phyloP scores from a whole-genome alignment of 2,329 filamentous ascomycete genomes.

The Nectriaceae sp. region DNA sequence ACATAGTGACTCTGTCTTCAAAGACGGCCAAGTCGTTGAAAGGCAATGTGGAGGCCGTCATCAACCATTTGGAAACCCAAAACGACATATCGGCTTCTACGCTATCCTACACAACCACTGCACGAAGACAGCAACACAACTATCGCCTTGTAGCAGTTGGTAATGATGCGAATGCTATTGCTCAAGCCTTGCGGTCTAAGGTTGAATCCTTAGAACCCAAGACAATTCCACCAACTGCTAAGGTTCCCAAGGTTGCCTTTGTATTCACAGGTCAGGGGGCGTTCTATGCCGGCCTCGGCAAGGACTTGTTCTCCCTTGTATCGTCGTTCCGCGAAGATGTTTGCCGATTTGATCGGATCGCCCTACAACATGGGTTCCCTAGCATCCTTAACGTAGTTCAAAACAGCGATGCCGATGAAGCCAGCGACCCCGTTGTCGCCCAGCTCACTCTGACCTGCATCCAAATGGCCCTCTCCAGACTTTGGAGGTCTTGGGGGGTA shows the following conservation, averaged over 20 bases:
- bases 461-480: conserved; percentile 44
- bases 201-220: conserved; percentile 17
- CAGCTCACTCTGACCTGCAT: conserved; percentile 42
- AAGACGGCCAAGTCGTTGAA: conserved; percentile 58
- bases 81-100: conserved; percentile 55
- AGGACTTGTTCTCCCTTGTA: conserved; percentile 34
- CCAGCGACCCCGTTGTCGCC: conserved; percentile 18
- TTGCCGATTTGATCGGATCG: conserved; percentile 33
- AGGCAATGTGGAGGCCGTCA: conserved; percentile 57
- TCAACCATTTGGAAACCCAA: conserved; percentile 54
- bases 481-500: conserved; percentile 35
- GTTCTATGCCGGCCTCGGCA: conserved; percentile 31
- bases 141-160: conserved; percentile 54
- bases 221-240: conserved; percentile 12
- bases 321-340: conserved; percentile 37
- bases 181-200: conserved; percentile 5
- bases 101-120: conserved; percentile 69
- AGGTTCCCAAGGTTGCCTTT: conserved; percentile 37
- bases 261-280: conserved; percentile 50
- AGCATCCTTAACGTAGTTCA: conserved; percentile 45
- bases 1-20: conserved; percentile 61
- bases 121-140: conserved; percentile 62
- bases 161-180: conserved; percentile 10
- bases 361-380: conserved; percentile 36
- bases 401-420: conserved; percentile 33